Evolutionary conservation across 495 filamentous ascomycete genomes (phyloP).

Genomic region (Clavariopsis aquatica): DNA sequence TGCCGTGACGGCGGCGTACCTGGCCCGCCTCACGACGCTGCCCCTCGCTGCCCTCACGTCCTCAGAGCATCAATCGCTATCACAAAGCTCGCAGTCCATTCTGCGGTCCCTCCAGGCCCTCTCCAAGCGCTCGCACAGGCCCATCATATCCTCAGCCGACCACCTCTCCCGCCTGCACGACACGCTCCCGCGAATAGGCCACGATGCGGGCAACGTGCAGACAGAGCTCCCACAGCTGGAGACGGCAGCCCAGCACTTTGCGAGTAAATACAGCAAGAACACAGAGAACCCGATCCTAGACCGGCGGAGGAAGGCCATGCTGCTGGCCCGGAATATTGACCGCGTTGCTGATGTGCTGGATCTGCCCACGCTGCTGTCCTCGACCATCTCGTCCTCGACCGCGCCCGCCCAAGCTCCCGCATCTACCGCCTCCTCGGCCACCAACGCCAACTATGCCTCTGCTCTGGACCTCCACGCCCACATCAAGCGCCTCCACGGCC

Average conservation of each 20-base stretch:
- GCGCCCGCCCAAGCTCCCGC: constrained; percentile 36
- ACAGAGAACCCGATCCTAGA: constrained; percentile 74
- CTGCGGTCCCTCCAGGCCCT: constrained; percentile 83
- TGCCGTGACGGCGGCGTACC: constrained; percentile 63
- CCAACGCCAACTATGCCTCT: constrained; percentile 79
- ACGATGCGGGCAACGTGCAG: constrained; percentile 64
- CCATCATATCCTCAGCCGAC: constrained; percentile 77
- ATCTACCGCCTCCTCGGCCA: constrained; percentile 48
- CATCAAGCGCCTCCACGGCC: constrained; percentile 78
- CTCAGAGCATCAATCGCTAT: constrained; percentile 75
- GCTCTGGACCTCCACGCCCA: constrained; percentile 93
- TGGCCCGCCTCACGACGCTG: constrained; percentile 76
- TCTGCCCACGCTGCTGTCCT: constrained; percentile 80
- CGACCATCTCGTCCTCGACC: constrained; percentile 65
- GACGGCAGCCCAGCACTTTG: constrained; percentile 73
- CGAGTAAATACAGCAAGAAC: constrained; percentile 74
- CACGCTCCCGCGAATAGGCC: constrained; percentile 66
- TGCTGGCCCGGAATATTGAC: constrained; percentile 87
- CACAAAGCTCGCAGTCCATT: constrained; percentile 78
- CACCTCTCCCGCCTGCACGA: constrained; percentile 70
- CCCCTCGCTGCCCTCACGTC: constrained; percentile 70
- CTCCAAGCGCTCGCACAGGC: constrained; percentile 87
- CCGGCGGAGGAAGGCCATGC: constrained; percentile 74
- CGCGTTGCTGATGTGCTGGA: constrained; percentile 88
- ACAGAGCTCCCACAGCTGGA: constrained; percentile 78